Conservation (phyloP, 2,329 filamentous ascomycete species). For the Aspergillus aculeatus region DNA sequence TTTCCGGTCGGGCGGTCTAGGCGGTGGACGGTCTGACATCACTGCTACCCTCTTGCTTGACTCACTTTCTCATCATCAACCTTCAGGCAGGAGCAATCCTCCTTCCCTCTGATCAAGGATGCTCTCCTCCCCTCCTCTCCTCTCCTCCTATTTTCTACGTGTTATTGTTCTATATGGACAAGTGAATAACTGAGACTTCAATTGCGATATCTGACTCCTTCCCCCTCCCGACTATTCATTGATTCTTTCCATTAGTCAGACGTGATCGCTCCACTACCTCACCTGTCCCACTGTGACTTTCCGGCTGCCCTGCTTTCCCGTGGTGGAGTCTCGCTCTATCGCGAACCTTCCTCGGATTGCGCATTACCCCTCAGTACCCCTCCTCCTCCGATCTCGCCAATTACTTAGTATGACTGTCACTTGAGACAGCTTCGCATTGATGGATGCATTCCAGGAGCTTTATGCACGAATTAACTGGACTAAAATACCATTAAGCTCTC, state of each 20-base stretch:
- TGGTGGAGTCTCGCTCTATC: not conserved
- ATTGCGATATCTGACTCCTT: no score
- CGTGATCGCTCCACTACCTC: not conserved
- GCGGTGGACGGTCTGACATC: constrained; percentile 8
- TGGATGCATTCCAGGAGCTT: not conserved
- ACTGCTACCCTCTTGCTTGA: not conserved
- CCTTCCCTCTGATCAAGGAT: not conserved
- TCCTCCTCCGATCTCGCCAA: not conserved
- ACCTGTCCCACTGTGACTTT: not conserved
- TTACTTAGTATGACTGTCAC: not conserved
- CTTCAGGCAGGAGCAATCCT: not conserved
- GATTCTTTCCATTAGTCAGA: no score
- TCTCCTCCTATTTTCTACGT: not conserved
- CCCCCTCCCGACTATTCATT: no score
- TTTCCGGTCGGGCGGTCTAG: constrained; percentile 8
- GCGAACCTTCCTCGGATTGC: not conserved
- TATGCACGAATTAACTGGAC: not conserved
- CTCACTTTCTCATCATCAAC: not conserved
- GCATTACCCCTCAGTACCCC: not conserved
- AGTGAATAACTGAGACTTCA: not conserved
- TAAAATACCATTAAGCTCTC: not conserved
- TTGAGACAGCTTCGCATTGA: not conserved
- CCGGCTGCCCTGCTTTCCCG: not conserved
- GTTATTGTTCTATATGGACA: not conserved
- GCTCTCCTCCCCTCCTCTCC: not conserved